A percentile compares a stretch with the other conserved stretches of the same genome.
Conservation (phyloP, 2,329 filamentous ascomycete genomes). For the Hypoxylon sp. region DNA sequence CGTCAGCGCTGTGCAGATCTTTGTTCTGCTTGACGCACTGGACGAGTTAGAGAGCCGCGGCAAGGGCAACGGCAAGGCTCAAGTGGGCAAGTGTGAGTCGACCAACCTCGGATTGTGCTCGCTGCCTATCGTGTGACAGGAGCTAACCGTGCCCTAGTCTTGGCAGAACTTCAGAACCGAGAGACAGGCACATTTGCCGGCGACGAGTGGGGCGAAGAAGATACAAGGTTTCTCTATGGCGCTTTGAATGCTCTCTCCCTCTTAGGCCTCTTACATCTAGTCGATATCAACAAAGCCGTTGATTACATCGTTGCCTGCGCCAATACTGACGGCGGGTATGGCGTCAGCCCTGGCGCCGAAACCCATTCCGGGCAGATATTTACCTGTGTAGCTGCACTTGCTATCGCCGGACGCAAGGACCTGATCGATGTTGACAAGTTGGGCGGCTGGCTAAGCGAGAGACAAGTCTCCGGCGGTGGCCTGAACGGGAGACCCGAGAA, state of each 20-base stretch:
- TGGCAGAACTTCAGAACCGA: slow-evolving; percentile 84
- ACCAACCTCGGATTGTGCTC: slow-evolving; percentile 36
- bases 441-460: slow-evolving; percentile 91
- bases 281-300: slow-evolving; percentile 86
- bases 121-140: slow-evolving; percentile 37
- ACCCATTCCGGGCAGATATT: slow-evolving; percentile 97
- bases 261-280: slow-evolving; percentile 77
- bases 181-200: slow-evolving; percentile 90
- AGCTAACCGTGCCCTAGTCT: slow-evolving; percentile 66
- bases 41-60: slow-evolving; percentile 82
- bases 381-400: slow-evolving; percentile 89
- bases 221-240: slow-evolving; percentile 94
- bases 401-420: slow-evolving; percentile 86
- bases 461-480: slow-evolving; percentile 88
- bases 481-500: slow-evolving; percentile 97
- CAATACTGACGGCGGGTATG: slow-evolving; percentile 96
- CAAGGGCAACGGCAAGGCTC: slow-evolving; percentile 77
- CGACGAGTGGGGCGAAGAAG: slow-evolving; percentile 96
- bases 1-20: slow-evolving; percentile 92
- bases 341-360: slow-evolving; percentile 89
- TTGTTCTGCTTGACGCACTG: slow-evolving; percentile 88
- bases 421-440: slow-evolving; percentile 86
- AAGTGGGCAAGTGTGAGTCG: slow-evolving; percentile 83
- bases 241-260: slow-evolving; percentile 92
- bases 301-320: slow-evolving; percentile 84